phyloP scores from a whole-genome alignment of 2,329 filamentous ascomycete species.

The Lomentospora prolificans region DNA sequence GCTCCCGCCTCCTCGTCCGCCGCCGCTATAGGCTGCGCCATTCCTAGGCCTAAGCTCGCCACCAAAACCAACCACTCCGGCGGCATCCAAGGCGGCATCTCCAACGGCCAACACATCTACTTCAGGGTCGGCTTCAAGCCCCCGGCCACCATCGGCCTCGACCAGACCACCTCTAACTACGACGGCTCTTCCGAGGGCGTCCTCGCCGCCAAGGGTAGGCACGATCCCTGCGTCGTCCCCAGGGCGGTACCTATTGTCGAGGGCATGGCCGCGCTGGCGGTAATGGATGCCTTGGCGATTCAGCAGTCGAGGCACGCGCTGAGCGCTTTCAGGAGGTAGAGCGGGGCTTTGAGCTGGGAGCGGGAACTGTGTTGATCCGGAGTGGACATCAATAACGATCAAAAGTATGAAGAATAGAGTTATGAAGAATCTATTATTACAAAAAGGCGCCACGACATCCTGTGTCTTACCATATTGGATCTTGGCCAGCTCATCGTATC shows the following conservation, averaged over 20 bases:
- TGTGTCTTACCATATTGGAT: neutral
- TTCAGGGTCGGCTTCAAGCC: slow-evolving; percentile 95
- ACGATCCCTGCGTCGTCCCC: slow-evolving; percentile 88
- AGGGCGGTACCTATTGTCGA: slow-evolving; percentile 83
- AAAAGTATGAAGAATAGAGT: neutral
- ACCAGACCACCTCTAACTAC: slow-evolving; percentile 75
- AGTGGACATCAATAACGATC: neutral
- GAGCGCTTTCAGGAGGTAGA: slow-evolving; percentile 11
- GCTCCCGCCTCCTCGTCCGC: slow-evolving; percentile 25
- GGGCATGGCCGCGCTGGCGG: slow-evolving; percentile 77
- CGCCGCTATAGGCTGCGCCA: slow-evolving; percentile 31
- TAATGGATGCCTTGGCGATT: slow-evolving; percentile 79
- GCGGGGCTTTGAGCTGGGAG: neutral
- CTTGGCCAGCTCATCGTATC: too few species aligned
- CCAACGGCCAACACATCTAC: slow-evolving; percentile 87
- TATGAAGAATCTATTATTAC: neutral
- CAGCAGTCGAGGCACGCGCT: slow-evolving; percentile 53
- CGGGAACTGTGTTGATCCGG: too few species aligned
- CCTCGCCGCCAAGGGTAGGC: slow-evolving; percentile 83
- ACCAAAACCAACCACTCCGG: slow-evolving; percentile 94
- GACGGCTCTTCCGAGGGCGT: slow-evolving; percentile 60
- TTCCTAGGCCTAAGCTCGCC: slow-evolving; percentile 47
- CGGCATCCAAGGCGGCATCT: slow-evolving; percentile 90
- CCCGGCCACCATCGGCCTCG: slow-evolving; percentile 83
- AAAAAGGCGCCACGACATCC: neutral